A percentile compares a stretch with the other conserved stretches of the same genome.
phyloP scores from a whole-genome alignment of 305 asterid species.

The Stenogyne calaminthoides region DNA sequence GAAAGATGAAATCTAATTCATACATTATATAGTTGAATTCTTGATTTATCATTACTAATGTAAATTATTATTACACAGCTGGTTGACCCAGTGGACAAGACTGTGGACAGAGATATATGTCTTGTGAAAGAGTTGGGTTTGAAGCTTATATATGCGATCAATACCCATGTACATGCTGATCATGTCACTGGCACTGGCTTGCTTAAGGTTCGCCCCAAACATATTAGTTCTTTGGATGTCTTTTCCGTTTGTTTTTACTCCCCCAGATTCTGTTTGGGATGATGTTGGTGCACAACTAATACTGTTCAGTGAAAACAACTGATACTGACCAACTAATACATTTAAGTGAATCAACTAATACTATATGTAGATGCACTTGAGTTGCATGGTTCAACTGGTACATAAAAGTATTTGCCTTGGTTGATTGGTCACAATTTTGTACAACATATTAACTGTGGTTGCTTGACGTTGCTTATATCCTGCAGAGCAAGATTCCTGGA shows the following conservation, averaged over 20 bases:
- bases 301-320: too few species aligned
- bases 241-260: not conserved
- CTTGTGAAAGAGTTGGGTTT: conserved; percentile 82
- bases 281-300: not conserved
- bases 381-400: too few species aligned
- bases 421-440: conserved; percentile 2
- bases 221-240: not conserved
- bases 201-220: conserved; percentile 63
- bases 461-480: conserved; percentile 29
- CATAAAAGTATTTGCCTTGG: too few species aligned
- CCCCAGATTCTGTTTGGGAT: conserved; percentile 5
- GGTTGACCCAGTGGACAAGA: conserved; percentile 94
- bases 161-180: conserved; percentile 98
- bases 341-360: too few species aligned
- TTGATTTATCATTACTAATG: conserved; percentile 11
- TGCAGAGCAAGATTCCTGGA: conserved; percentile 77
- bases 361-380: too few species aligned
- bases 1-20: not conserved
- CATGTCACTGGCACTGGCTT: conserved; percentile 92
- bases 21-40: conserved; percentile 14
- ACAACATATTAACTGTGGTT: conserved; percentile 8
- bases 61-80: conserved; percentile 48
- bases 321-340: too few species aligned
- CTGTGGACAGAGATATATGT: conserved; percentile 81
- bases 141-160: conserved; percentile 86